Conservation (phyloP, 2,329 filamentous ascomycete species). For the Chlorencoelia australis region DNA sequence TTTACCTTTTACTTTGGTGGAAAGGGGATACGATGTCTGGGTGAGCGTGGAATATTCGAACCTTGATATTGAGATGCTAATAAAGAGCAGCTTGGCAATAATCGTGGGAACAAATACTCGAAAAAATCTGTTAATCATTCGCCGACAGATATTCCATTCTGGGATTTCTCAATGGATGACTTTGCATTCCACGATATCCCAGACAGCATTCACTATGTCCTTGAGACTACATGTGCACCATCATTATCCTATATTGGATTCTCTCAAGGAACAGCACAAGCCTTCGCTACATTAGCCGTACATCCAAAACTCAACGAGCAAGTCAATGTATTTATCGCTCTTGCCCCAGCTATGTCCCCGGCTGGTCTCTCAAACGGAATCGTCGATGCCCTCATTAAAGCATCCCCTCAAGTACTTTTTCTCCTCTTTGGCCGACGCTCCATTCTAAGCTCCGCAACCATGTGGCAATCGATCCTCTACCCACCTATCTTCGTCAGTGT, state of each 20-base stretch:
- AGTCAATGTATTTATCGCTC: conserved; percentile 89
- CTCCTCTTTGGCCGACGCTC: conserved; percentile 86
- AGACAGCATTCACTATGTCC: conserved; percentile 84
- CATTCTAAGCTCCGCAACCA: conserved; percentile 84
- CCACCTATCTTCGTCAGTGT: conserved; percentile 83
- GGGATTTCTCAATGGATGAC: conserved; percentile 98
- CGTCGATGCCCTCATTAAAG: conserved; percentile 86
- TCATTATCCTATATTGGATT: conserved; percentile 95
- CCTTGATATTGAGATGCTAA: conserved; percentile 14
- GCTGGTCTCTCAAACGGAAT: conserved; percentile 82
- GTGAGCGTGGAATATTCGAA: conserved; percentile 35
- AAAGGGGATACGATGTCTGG: conserved; percentile 94
- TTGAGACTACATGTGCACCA: conserved; percentile 69
- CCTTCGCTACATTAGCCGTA: conserved; percentile 86
- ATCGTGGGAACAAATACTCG: conserved; percentile 97
- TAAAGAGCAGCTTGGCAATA: conserved; percentile 70
- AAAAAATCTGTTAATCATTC: conserved; percentile 79
- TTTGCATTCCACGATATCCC: conserved; percentile 98
- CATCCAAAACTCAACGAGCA: conserved; percentile 87
- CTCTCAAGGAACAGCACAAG: conserved; percentile 92
- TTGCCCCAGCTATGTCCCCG: conserved; percentile 94
- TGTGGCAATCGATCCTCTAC: conserved; percentile 96
- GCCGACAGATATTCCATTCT: conserved; percentile 70
- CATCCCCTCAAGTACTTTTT: conserved; percentile 85
- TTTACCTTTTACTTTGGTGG: conserved; percentile 79